phyloP scores from a whole-genome alignment of 1,139 yeast species.

The Candida buenavistaensis region DNA sequence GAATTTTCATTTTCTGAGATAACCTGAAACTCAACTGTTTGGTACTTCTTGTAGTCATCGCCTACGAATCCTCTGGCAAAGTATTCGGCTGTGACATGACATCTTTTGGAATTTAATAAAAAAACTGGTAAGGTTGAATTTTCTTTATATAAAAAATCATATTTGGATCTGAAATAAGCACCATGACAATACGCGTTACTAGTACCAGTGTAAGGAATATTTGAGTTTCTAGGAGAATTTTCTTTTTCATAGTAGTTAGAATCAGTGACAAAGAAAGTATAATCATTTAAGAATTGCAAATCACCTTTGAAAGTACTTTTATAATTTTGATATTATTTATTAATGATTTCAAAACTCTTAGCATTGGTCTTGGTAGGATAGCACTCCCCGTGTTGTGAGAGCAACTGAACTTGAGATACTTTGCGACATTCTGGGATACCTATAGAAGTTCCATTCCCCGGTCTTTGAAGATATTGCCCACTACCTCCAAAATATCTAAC shows the following conservation, averaged over 20 bases:
- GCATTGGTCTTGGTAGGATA: conserved; percentile 48
- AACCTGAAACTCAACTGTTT: conserved; percentile 23
- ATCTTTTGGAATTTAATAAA: conserved; percentile 33
- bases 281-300: conserved; percentile 33
- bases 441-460: conserved; percentile 48
- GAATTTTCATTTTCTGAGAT: conserved; percentile 25
- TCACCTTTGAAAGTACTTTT: conserved; percentile 30
- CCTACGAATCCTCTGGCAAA: conserved; percentile 38
- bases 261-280: conserved; percentile 32
- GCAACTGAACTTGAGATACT: conserved; percentile 63
- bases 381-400: conserved; percentile 75
- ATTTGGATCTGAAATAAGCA: conserved; percentile 32
- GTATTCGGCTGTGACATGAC: conserved; percentile 29
- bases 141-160: conserved; percentile 26
- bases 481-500: conserved; percentile 47
- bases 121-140: conserved; percentile 30
- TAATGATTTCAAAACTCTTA: conserved; percentile 17
- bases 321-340: conserved; percentile 21
- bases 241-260: conserved; percentile 28
- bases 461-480: conserved; percentile 47
- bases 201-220: conserved; percentile 31
- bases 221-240: conserved; percentile 28
- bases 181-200: conserved; percentile 36
- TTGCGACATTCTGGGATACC: conserved; percentile 51
- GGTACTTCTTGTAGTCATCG: conserved; percentile 20